phyloP scores from a whole-genome alignment of 805 yeast genomes.

The Yarrowia sp. region DNA sequence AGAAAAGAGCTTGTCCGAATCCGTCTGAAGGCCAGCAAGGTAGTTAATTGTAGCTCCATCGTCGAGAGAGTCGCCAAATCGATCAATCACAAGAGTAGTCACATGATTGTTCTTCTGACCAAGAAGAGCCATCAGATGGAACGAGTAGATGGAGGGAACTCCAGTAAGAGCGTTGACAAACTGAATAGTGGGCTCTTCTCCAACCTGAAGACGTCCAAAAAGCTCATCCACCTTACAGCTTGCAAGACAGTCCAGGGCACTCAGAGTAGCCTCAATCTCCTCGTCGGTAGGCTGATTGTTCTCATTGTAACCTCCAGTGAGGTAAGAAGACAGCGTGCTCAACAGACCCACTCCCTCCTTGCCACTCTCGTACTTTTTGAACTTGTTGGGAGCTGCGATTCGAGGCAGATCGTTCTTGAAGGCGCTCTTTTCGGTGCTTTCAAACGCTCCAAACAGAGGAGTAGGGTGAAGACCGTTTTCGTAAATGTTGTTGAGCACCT shows the following conservation, averaged over 20 bases:
- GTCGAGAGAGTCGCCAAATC: conserved; percentile 16
- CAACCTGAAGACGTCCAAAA: conserved; percentile 58
- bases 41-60: conserved; percentile 29
- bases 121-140: conserved; percentile 24
- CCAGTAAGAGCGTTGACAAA: conserved; percentile 3
- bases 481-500: conserved; percentile 32
- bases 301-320: conserved; percentile 86
- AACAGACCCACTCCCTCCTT: conserved; percentile 76
- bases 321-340: conserved; percentile 88
- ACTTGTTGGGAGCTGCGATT: conserved; percentile 70
- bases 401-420: conserved; percentile 59
- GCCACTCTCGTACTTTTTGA: conserved; percentile 65
- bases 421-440: background rate
- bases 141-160: conserved; percentile 15
- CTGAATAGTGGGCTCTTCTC: conserved; percentile 41
- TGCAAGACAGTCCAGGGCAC: conserved; percentile 81
- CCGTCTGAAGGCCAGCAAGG: conserved; percentile 28
- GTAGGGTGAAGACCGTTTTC: conserved; percentile 24
- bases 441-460: conserved; percentile 26
- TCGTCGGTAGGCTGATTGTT: conserved; percentile 92
- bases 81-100: conserved; percentile 13
- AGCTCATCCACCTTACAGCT: conserved; percentile 68
- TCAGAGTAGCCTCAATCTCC: conserved; percentile 83
- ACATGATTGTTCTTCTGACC: conserved; percentile 16
- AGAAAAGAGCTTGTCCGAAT: conserved; percentile 20